A percentile compares a stretch with the other conserved stretches of the same genome.
phyloP scores from a whole-genome alignment of 139 green algal genomes.

The Coccomyxa sp. region DNA sequence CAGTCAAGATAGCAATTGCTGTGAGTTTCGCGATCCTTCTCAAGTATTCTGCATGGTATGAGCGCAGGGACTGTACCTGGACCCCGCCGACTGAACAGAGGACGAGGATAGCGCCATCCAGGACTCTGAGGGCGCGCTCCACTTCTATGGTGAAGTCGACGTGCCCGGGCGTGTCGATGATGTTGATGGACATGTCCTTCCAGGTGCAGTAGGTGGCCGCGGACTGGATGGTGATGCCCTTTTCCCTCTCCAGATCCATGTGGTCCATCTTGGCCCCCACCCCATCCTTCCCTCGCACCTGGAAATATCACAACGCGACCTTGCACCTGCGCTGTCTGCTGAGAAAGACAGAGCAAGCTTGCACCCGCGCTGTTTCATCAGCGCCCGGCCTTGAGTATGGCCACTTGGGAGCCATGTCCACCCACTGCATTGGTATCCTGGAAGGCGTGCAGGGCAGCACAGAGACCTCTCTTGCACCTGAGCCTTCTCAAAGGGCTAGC shows the following conservation, averaged over 20 bases:
- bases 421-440: no score
- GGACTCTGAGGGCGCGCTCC: constrained; percentile 91
- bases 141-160: constrained; percentile 99
- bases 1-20: background rate
- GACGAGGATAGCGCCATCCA: constrained; percentile 96
- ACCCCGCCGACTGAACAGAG: constrained; percentile 76
- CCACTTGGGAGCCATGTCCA: no score
- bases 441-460: no score
- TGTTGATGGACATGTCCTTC: constrained; percentile 96
- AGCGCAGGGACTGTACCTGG: constrained; percentile 28
- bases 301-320: background rate
- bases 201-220: constrained; percentile 85
- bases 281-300: constrained; percentile 95
- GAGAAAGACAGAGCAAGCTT: background rate
- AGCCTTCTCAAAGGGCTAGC: no score
- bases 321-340: background rate
- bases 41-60: background rate
- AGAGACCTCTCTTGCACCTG: no score
- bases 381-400: no score
- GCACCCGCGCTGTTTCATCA: background rate
- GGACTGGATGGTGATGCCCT: constrained; percentile 99
- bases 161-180: constrained; percentile 97
- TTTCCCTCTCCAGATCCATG: constrained; percentile 99
- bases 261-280: constrained; percentile 98
- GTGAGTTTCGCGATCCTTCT: background rate